Percentiles rank a stretch among this genome's conserved stretches.
Evolutionary conservation across 1,284 basidiomycete genomes (phyloP).

Genomic region (Bjerkandera adusta): DNA sequence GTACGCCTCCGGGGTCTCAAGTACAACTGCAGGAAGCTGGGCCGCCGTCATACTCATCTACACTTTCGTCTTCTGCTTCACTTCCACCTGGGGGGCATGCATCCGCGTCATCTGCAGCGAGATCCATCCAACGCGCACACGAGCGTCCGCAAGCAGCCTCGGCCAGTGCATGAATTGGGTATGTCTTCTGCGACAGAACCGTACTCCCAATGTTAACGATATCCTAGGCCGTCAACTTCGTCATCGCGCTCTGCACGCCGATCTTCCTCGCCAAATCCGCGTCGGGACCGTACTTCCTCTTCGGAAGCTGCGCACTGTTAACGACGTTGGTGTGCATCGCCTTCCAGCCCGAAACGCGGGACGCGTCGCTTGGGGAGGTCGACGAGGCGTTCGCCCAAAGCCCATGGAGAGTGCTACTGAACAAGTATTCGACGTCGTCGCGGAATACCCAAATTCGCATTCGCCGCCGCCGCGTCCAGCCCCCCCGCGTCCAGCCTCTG

Average conservation of each 20-base stretch:
- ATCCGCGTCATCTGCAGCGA: slow-evolving; percentile 37
- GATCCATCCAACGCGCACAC: slow-evolving; percentile 40
- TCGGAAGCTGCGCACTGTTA: slow-evolving; percentile 37
- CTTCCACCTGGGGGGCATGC: slow-evolving; percentile 39
- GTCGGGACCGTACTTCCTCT: slow-evolving; percentile 50
- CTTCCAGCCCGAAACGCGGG: slow-evolving; percentile 45
- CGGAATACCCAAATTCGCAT: neutral
- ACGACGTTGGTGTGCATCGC: slow-evolving; percentile 38
- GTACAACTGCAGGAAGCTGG: slow-evolving; percentile 35
- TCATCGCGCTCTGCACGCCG: slow-evolving; percentile 45
- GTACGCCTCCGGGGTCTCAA: slow-evolving; percentile 16
- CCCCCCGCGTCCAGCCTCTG: neutral
- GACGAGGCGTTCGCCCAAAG: slow-evolving; percentile 35
- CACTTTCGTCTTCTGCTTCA: slow-evolving; percentile 38
- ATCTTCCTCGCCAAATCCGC: slow-evolving; percentile 43
- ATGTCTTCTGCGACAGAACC: slow-evolving; percentile 8
- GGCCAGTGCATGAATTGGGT: slow-evolving; percentile 40
- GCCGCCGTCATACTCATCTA: slow-evolving; percentile 48
- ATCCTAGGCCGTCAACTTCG: slow-evolving; percentile 42
- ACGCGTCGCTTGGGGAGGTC: slow-evolving; percentile 42
- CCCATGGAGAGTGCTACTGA: slow-evolving; percentile 21
- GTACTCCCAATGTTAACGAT: neutral
- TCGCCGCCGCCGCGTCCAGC: neutral
- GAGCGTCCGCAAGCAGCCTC: slow-evolving; percentile 36
- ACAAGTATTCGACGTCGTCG: too few relatives aligned